phyloP scores from a whole-genome alignment of 192 early-diverging fungal species.

The Rhizophagus sp. region DNA sequence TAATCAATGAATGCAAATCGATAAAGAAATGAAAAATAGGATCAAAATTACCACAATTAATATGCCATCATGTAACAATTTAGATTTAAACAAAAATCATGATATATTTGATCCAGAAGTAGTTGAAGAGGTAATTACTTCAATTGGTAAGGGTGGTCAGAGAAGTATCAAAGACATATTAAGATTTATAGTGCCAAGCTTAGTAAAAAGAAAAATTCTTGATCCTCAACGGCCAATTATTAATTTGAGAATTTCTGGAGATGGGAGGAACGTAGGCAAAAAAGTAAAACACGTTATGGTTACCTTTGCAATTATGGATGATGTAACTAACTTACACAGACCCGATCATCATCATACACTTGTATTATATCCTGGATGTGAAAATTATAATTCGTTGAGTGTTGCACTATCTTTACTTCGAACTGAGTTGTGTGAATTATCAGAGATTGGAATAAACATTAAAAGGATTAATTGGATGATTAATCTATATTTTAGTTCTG shows the following conservation, averaged over 20 bases:
- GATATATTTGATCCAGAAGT: background rate
- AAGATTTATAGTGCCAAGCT: background rate
- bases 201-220: background rate
- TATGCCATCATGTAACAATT: too few relatives aligned
- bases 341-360: background rate
- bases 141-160: background rate
- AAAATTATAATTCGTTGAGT: background rate
- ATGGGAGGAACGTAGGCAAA: background rate
- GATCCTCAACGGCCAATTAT: background rate
- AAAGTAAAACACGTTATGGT: conserved; percentile 10
- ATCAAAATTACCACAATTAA: too few relatives aligned
- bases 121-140: background rate
- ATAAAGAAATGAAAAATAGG: too few relatives aligned
- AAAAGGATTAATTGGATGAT: too few relatives aligned
- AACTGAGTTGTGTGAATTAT: background rate
- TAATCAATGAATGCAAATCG: too few relatives aligned
- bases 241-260: background rate
- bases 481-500: too few relatives aligned
- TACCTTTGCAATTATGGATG: background rate
- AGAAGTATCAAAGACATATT: background rate
- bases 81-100: too few relatives aligned
- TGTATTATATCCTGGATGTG: background rate
- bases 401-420: background rate
- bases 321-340: background rate
- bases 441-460: background rate